These are phyloP conservation scores for Plasmodium coatneyi DNA, from an alignment of 169 alveolate genomes.

Conservation along the genomic window DNA sequence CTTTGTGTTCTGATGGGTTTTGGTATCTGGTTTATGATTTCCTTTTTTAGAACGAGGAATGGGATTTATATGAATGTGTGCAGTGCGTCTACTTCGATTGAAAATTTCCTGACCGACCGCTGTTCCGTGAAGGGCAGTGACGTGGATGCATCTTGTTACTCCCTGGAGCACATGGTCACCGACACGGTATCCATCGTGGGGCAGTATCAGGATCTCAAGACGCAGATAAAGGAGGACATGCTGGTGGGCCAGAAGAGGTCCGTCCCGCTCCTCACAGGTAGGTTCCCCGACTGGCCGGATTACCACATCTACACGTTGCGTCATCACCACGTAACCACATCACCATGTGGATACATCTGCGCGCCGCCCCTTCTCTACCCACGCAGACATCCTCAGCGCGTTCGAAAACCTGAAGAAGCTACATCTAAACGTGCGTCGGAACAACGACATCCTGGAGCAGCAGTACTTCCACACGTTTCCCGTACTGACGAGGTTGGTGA, in stretches of 20 bases:
- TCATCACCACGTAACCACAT: no score
- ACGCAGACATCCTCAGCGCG: neutral
- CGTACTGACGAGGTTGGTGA: neutral
- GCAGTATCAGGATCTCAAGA: constrained; percentile 1
- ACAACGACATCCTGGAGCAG: neutral
- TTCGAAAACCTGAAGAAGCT: constrained; percentile 12
- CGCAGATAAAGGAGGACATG: neutral
- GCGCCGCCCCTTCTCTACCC: no score
- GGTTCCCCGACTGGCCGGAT: no score
- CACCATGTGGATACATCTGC: no score
- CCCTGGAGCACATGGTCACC: neutral
- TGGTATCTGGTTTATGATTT: neutral
- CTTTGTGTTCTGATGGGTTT: neutral
- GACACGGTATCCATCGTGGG: neutral
- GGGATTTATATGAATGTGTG: constrained; percentile 37
- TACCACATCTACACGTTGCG: no score
- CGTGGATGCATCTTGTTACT: neutral
- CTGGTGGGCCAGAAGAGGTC: neutral
- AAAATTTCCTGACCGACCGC: neutral
- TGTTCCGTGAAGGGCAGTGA: neutral
- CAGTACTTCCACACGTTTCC: constrained; percentile 30
- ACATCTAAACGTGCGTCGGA: neutral
- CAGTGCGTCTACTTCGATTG: constrained; percentile 5
- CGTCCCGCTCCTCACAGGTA: constrained; percentile 20
- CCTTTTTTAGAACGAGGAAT: constrained; percentile 4